Evolutionary conservation across 129 eudicot species (phyloP).

Genomic region (Lactuca sativa): DNA sequence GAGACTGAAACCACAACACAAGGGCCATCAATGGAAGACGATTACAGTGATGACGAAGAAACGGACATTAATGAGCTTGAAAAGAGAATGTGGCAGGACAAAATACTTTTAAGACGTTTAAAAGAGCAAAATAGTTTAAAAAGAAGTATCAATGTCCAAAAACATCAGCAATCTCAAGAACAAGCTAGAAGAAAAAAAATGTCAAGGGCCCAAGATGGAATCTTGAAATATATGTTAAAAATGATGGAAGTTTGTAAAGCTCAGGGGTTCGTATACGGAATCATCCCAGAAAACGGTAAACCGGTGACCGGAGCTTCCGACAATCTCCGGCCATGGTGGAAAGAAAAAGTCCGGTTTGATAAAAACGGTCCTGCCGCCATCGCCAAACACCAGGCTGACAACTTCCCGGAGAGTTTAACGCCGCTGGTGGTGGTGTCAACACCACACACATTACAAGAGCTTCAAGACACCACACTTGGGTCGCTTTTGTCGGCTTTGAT

Average conservation of each 20-base stretch:
- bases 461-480: constrained; percentile 80
- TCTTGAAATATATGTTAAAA: constrained; percentile 38
- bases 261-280: constrained; percentile 64
- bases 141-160: constrained; percentile 31
- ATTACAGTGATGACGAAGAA: constrained; percentile 46
- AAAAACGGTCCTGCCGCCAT: constrained; percentile 74
- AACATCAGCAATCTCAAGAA: constrained; percentile 30
- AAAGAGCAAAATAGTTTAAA: constrained; percentile 53
- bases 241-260: constrained; percentile 47
- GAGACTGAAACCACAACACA: constrained; percentile 9
- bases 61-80: constrained; percentile 76
- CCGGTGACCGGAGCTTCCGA: constrained; percentile 78
- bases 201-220: constrained; percentile 36
- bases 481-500: constrained; percentile 71
- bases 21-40: constrained; percentile 7
- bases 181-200: constrained; percentile 38
- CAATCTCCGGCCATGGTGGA: constrained; percentile 82
- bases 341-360: constrained; percentile 74
- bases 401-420: constrained; percentile 38
- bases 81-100: constrained; percentile 78
- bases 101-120: constrained; percentile 54
- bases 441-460: constrained; percentile 64
- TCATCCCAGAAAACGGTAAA: constrained; percentile 80
- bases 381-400: constrained; percentile 46
- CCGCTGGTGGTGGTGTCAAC: constrained; percentile 28